phyloP scores from a whole-genome alignment of 2,329 filamentous ascomycete species.

The Paraconiothyrium sp. region DNA sequence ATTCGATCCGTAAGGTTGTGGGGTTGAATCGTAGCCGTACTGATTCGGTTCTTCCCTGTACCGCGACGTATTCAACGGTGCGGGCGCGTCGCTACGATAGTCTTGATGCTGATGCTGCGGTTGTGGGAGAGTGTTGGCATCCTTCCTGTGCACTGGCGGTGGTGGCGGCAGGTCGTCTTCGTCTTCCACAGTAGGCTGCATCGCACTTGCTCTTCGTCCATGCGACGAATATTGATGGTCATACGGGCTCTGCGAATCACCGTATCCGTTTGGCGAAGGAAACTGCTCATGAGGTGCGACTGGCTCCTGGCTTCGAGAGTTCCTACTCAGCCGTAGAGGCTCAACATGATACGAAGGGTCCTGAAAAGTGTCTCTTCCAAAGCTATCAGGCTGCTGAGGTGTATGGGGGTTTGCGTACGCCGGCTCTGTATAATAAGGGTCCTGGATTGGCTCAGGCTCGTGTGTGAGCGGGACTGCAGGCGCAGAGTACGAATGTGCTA shows the following conservation, averaged over 20 bases:
- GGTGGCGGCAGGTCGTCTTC: conserved; percentile 64
- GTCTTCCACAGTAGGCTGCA: conserved; percentile 73
- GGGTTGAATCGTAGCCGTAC: conserved; percentile 33
- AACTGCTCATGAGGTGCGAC: conserved; percentile 42
- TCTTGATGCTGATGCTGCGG: conserved; percentile 33
- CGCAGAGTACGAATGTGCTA: conserved; percentile 57
- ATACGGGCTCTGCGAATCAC: conserved; percentile 33
- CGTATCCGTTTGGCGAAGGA: conserved; percentile 45
- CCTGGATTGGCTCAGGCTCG: conserved; percentile 30
- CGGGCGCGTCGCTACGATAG: conserved; percentile 42
- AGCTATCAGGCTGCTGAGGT: conserved; percentile 20
- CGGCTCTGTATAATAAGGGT: conserved; percentile 29
- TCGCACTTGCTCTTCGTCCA: conserved; percentile 57
- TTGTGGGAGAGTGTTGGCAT: conserved; percentile 42
- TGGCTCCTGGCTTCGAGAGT: conserved; percentile 33
- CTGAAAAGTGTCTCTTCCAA: conserved; percentile 35
- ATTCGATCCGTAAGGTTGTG: conserved; percentile 35
- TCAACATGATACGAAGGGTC: conserved; percentile 47
- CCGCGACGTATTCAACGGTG: conserved; percentile 44
- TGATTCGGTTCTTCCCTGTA: conserved; percentile 39
- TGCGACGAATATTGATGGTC: conserved; percentile 57
- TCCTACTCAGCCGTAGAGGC: conserved; percentile 43
- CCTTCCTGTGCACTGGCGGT: conserved; percentile 50
- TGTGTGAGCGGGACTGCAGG: conserved; percentile 51
- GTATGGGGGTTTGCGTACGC: conserved; percentile 21